Evolutionary conservation across 2,329 filamentous ascomycete genomes (phyloP).

Genomic region (Botrytis squamosa): DNA sequence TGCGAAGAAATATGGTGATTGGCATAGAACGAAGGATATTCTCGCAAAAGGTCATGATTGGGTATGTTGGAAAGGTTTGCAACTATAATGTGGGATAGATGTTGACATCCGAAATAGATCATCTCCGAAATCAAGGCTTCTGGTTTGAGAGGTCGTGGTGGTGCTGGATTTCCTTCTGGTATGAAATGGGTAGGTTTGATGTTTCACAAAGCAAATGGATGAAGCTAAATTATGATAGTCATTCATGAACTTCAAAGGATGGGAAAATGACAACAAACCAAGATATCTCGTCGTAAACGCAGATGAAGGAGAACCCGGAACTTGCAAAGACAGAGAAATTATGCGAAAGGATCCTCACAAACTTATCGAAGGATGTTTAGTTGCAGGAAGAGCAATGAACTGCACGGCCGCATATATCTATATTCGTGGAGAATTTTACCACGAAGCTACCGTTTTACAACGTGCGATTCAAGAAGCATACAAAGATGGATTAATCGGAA

Average conservation of each 20-base stretch:
- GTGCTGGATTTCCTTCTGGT: conserved; percentile 95
- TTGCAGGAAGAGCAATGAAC: conserved; percentile 98
- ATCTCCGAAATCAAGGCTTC: conserved; percentile 97
- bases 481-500: conserved; percentile 88
- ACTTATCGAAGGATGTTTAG: conserved; percentile 93
- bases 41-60: conserved; percentile 95
- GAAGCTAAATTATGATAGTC: conserved; percentile 56
- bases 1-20: conserved; percentile 97
- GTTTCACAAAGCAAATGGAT: conserved; percentile 21
- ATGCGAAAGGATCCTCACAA: conserved; percentile 99
- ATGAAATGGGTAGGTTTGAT: conserved; percentile 86
- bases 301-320: conserved; percentile 97
- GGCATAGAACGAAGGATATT: conserved; percentile 99
- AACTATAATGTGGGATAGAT: conserved; percentile 7
- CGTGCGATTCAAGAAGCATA: conserved; percentile 97
- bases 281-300: conserved; percentile 97
- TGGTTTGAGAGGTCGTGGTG: conserved; percentile 90
- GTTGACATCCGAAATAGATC: conserved; percentile 55
- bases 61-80: conserved; percentile 46
- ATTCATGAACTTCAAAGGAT: conserved; percentile 99
- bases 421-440: conserved; percentile 96
- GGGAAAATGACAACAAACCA: conserved; percentile 96
- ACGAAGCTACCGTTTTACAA: conserved; percentile 92
- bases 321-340: conserved; percentile 99
- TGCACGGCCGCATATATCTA: conserved; percentile 98